Conservation (phyloP, 176 grass and related monocot genomes). For the Carex cristatella region DNA sequence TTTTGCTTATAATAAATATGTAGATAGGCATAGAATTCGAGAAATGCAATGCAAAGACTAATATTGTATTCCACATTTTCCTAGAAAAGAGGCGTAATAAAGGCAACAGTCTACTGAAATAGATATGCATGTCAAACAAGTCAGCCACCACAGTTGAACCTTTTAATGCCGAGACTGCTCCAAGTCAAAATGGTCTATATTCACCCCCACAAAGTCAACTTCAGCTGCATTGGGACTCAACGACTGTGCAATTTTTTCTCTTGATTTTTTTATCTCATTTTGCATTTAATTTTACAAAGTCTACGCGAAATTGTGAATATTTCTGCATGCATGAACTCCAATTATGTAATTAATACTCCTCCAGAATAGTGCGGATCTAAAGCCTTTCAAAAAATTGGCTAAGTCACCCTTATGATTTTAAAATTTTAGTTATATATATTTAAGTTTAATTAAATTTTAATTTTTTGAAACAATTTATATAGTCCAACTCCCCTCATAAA, state of each 20-base stretch:
- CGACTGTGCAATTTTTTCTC: background rate
- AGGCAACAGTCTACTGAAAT: background rate
- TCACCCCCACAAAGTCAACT: background rate
- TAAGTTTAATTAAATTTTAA: too few species aligned
- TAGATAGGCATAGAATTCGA: background rate
- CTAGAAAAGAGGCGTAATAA: background rate
- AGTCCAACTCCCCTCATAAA: too few species aligned
- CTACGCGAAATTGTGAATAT: too few species aligned
- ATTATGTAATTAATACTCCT: background rate
- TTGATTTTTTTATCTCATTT: too few species aligned
- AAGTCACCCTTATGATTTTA: too few species aligned
- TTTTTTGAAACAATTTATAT: too few species aligned
- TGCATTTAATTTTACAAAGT: too few species aligned
- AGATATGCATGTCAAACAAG: background rate
- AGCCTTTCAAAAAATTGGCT: too few species aligned
- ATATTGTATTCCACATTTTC: background rate
- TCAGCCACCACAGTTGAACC: background rate
- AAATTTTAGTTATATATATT: too few species aligned
- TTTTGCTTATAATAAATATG: background rate
- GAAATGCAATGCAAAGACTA: background rate
- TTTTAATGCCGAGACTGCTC: slow-evolving; percentile 1
- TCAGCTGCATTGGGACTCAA: background rate
- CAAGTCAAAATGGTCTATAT: background rate
- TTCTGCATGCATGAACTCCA: too few species aligned
- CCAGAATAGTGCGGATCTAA: background rate